phyloP scores from a whole-genome alignment of 306 rosid species.

The Fragaria ananassa region DNA sequence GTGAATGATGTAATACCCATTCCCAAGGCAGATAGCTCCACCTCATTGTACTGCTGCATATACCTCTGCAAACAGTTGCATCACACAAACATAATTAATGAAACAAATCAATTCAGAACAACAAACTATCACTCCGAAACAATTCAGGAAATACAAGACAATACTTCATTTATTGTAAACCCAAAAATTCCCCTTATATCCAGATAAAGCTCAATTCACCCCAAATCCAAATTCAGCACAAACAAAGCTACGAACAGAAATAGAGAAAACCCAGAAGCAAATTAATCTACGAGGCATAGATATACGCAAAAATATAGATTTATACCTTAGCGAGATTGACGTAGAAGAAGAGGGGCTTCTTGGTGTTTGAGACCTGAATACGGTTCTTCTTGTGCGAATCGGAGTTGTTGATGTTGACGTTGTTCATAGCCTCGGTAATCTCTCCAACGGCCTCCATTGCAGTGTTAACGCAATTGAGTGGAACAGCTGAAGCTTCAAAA shows the following conservation, averaged over 20 bases:
- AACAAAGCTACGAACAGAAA: background rate
- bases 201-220: background rate
- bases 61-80: constrained; percentile 30
- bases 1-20: constrained; percentile 35
- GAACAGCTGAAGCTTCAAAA: constrained; percentile 11
- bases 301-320: background rate
- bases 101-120: background rate
- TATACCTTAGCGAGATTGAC: constrained; percentile 44
- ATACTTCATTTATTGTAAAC: background rate
- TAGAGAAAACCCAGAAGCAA: background rate
- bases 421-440: constrained; percentile 33
- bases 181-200: background rate
- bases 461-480: background rate
- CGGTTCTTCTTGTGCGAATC: constrained; percentile 42
- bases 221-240: constrained; percentile 1
- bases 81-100: constrained; percentile 5
- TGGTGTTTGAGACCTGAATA: constrained; percentile 49
- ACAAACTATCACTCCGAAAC: background rate
- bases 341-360: constrained; percentile 48
- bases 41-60: constrained; percentile 48
- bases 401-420: constrained; percentile 19
- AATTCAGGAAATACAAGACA: background rate
- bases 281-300: background rate
- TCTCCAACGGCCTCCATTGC: constrained; percentile 37
- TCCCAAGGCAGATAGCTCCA: constrained; percentile 50